Base-by-base conservation (phyloP, 2,329 filamentous ascomycete genomes). In the Trichoderma brevicompactum region DNA sequence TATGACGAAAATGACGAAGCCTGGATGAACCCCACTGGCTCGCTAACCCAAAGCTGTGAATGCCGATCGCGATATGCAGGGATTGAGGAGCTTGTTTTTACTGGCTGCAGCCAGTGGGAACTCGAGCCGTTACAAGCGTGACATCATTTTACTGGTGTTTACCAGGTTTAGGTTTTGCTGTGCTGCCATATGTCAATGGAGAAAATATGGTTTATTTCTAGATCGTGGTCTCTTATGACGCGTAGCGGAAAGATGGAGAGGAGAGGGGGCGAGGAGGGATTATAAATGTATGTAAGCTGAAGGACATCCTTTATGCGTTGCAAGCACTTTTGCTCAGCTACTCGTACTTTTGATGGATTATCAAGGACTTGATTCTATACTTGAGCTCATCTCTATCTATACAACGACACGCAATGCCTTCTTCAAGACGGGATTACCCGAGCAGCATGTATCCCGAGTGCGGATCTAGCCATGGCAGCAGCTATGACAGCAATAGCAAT, bases 11-110 rank as follows among this genome's bases (percentile, higher is more conserved):
- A 36, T 53, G 63, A 53, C 28, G 54, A 62, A n/a, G 10, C 36
- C 38, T 49, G 44, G 17, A 44, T 28, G 1, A 44, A 43, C 19
- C 36, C 12, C 19, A 60, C 41, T 46, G 28, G 19, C 28, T 50
- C 40, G 40, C 40, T 63, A 36, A 19, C 8, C 5, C 6, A 13
- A 40, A 36, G 50, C 28, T 40, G 64, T 43, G 46, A 32, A 53
- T 13, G 48, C 28, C 55, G 55, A 65, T 65, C 55, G 40, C 61
- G 61, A 60, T 60, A 40, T 65, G 64, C 64, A 65, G 55, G 63
- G 64, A 65, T 65, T 48, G 28, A 38, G 48, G n/a, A 15, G 44
- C 44, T 23, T 65, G 28, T 46, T 52, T 52, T 38, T 34, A 44
- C 53, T 41, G 48, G 54, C 13, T 64, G 32, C 50, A 54, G 52